Percentiles rank a stretch among this genome's conserved stretches.
These are phyloP conservation scores for Aspergillus fijiensis DNA, from an alignment of 2,329 filamentous ascomycete species.

Conservation along the genomic window DNA sequence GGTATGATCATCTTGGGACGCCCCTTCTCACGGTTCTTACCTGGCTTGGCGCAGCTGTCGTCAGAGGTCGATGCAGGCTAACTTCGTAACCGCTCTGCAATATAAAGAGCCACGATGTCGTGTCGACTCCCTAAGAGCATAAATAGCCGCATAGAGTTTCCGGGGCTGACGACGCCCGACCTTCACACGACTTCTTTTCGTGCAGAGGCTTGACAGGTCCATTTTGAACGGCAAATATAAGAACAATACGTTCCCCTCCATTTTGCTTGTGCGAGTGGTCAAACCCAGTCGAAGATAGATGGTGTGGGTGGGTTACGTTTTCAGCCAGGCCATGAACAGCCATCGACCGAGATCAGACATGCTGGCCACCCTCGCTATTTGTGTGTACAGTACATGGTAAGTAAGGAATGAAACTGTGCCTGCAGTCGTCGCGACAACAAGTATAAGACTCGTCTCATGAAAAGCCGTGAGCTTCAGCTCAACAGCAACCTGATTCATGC, in stretches of 20 bases:
- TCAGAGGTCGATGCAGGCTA: background rate
- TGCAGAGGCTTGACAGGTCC: background rate
- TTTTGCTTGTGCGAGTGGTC: background rate
- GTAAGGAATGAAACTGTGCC: background rate
- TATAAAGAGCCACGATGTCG: background rate
- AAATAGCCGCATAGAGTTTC: background rate
- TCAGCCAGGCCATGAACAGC: background rate
- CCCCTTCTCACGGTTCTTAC: background rate
- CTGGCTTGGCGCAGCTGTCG: conserved; percentile 6
- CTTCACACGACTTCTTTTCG: background rate
- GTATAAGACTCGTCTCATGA: background rate
- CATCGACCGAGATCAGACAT: background rate
- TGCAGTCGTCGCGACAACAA: background rate
- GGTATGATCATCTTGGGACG: background rate
- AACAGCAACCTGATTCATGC: background rate
- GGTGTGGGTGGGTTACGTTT: background rate
- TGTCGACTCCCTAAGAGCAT: background rate
- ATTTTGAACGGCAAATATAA: background rate
- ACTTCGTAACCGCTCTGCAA: conserved; percentile 5
- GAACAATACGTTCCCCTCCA: background rate
- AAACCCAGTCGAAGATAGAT: background rate
- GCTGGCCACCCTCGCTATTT: background rate
- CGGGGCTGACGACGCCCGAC: background rate
- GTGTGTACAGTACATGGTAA: background rate
- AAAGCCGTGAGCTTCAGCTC: background rate